Conservation (phyloP, 805 yeast species). For the Saccharomycopsis selenospora region DNA sequence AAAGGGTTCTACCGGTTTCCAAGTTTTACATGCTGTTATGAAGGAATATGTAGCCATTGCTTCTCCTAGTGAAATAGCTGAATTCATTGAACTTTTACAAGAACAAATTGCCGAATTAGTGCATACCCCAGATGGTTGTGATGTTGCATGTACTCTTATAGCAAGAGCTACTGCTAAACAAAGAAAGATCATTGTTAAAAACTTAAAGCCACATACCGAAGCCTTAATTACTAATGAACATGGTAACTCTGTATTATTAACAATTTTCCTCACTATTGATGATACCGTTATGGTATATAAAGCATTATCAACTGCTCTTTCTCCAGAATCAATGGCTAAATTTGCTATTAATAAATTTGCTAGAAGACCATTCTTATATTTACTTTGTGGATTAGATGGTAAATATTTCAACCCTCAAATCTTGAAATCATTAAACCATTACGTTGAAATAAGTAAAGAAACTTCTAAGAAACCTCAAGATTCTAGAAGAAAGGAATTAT, state of each 20-base stretch:
- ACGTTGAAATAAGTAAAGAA: constrained; percentile 47
- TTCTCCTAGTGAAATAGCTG: constrained; percentile 62
- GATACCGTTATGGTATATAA: constrained; percentile 82
- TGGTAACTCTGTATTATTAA: constrained; percentile 75
- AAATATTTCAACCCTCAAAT: constrained; percentile 73
- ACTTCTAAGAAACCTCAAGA: constrained; percentile 84
- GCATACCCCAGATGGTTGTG: constrained; percentile 91
- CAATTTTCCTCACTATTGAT: constrained; percentile 80
- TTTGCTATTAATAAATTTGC: constrained; percentile 66
- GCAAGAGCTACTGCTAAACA: constrained; percentile 88
- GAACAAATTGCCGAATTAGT: constrained; percentile 93
- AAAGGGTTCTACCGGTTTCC: constrained; percentile 95
- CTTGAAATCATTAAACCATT: constrained; percentile 51
- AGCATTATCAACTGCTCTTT: constrained; percentile 47
- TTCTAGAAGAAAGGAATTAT: constrained; percentile 65
- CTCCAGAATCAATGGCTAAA: constrained; percentile 39
- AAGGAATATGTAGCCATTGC: constrained; percentile 74
- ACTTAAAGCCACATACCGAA: constrained; percentile 68
- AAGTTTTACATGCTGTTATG: constrained; percentile 94
- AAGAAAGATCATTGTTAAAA: constrained; percentile 68
- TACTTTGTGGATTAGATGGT: constrained; percentile 71
- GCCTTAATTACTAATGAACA: constrained; percentile 75
- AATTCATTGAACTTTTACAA: constrained; percentile 70
- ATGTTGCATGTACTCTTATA: constrained; percentile 76
- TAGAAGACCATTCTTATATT: constrained; percentile 81